Percentiles rank a stretch among this genome's conserved stretches.
phyloP scores from a whole-genome alignment of 129 eudicot genomes.

The Tagetes patula region DNA sequence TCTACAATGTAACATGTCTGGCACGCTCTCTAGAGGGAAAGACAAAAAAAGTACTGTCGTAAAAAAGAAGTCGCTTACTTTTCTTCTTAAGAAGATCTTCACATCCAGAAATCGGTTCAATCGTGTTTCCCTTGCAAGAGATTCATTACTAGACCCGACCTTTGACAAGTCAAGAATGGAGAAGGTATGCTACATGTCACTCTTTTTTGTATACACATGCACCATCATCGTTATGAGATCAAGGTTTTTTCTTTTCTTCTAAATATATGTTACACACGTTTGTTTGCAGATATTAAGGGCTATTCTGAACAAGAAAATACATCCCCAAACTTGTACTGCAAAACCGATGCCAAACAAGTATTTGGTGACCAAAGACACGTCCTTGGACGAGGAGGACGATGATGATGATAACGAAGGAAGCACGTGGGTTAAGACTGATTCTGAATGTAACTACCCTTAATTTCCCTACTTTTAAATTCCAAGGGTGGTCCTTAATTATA shows the following conservation, averaged over 20 bases:
- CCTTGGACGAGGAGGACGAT: slow-evolving; percentile 36
- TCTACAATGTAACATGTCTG: slow-evolving; percentile 28
- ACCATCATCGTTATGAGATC: not conserved
- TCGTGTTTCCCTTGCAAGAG: slow-evolving; percentile 30
- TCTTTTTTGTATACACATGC: not conserved
- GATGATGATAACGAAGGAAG: slow-evolving; percentile 43
- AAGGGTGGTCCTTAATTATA: not conserved
- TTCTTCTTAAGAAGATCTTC: slow-evolving; percentile 61
- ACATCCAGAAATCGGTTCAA: slow-evolving; percentile 39
- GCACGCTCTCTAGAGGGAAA: slow-evolving; percentile 33
- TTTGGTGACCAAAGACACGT: slow-evolving; percentile 34
- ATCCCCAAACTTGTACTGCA: slow-evolving; percentile 56
- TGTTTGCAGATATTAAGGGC: slow-evolving; percentile 61
- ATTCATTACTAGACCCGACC: slow-evolving; percentile 49
- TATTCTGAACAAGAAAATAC: slow-evolving; percentile 72
- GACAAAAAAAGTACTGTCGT: slow-evolving; percentile 43
- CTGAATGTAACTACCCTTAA: slow-evolving; percentile 60
- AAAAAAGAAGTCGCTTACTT: slow-evolving; percentile 61
- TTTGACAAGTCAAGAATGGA: slow-evolving; percentile 60
- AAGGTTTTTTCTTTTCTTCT: not conserved
- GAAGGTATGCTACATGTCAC: slow-evolving; percentile 44
- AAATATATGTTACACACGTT: not conserved
- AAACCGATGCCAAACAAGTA: slow-evolving; percentile 41
- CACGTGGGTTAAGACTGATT: slow-evolving; percentile 87
- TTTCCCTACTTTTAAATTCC: not conserved